Conservation (phyloP, 1,284 basidiomycete genomes). For the Sporisorium graminicola region DNA sequence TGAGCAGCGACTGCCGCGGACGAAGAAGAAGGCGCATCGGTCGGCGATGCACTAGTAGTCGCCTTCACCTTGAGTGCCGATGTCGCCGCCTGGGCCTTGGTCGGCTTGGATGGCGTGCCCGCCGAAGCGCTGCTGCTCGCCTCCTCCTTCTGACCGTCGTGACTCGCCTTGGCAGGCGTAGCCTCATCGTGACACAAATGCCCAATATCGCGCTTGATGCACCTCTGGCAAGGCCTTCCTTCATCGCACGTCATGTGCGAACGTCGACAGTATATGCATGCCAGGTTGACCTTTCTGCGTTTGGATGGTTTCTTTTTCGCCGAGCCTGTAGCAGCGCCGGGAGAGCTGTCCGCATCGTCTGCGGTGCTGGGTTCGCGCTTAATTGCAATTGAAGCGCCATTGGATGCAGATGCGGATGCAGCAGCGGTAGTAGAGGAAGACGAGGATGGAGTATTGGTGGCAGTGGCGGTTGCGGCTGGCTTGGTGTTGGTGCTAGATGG, state of each 20-base stretch:
- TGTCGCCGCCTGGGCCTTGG: constrained; percentile 1
- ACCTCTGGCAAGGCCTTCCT: constrained; percentile 69
- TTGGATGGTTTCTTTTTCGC: constrained; percentile 53
- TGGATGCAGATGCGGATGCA: constrained; percentile 3
- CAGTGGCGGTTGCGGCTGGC: constrained; percentile 1
- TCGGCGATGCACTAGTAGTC: not conserved
- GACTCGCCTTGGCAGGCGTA: constrained; percentile 33
- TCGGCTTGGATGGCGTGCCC: constrained; percentile 20
- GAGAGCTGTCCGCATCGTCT: constrained; percentile 22
- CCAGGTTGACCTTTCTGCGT: constrained; percentile 71
- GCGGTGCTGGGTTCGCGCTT: constrained; percentile 26
- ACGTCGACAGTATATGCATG: constrained; percentile 90
- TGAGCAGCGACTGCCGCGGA: not conserved
- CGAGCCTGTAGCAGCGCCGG: constrained; percentile 1
- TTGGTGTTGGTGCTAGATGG: constrained; percentile 10
- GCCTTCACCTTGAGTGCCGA: not conserved
- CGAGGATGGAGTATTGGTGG: not conserved
- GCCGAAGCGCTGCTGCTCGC: not conserved
- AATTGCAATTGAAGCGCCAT: not conserved
- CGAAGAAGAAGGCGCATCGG: not conserved
- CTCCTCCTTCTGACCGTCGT: constrained; percentile 1
- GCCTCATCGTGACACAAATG: constrained; percentile 68
- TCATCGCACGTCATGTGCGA: constrained; percentile 78
- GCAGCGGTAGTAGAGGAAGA: not conserved
- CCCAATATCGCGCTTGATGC: constrained; percentile 72